Evolutionary conservation across 2,329 filamentous ascomycete species (phyloP).

Genomic region (Botrytis squamosa): DNA sequence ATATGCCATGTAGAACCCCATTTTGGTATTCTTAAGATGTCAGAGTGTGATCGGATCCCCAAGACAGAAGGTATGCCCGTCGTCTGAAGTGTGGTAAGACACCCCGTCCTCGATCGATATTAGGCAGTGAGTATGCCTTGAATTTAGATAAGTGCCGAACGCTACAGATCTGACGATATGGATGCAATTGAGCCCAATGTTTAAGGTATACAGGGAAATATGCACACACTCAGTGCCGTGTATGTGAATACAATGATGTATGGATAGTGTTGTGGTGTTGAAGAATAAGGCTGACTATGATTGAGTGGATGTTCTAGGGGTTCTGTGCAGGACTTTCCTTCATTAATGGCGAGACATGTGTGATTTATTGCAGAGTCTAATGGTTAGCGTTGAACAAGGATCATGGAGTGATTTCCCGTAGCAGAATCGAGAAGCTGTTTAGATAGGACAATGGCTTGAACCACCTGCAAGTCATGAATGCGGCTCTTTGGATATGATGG

Average conservation of each 20-base stretch:
- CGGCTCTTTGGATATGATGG: conserved; percentile 59
- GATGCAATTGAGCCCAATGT: conserved; percentile 58
- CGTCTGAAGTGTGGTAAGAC: conserved; percentile 35
- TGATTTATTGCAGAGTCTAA: conserved; percentile 57
- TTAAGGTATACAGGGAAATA: conserved; percentile 43
- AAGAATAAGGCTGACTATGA: conserved; percentile 39
- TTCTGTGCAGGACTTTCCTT: conserved; percentile 41
- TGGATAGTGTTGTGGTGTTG: conserved; percentile 39
- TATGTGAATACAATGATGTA: conserved; percentile 38
- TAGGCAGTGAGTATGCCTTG: conserved; percentile 29
- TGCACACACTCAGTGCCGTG: conserved; percentile 37
- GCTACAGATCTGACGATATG: conserved; percentile 26
- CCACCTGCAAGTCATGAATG: conserved; percentile 47
- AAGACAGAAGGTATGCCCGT: conserved; percentile 29
- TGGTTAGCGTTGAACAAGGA: conserved; percentile 39
- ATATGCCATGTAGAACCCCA: conserved; percentile 63
- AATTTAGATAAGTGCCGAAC: conserved; percentile 30
- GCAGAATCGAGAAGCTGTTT: conserved; percentile 35
- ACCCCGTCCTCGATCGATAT: conserved; percentile 27
- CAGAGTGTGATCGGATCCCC: conserved; percentile 27
- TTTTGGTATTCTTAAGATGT: conserved; percentile 41
- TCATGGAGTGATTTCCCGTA: conserved; percentile 36
- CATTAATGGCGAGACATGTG: conserved; percentile 60
- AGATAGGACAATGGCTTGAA: conserved; percentile 44
- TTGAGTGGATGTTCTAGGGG: conserved; percentile 39